Evolutionary conservation across 768 basidiomycete species (phyloP).

Genomic region (Scleroderma bovista): DNA sequence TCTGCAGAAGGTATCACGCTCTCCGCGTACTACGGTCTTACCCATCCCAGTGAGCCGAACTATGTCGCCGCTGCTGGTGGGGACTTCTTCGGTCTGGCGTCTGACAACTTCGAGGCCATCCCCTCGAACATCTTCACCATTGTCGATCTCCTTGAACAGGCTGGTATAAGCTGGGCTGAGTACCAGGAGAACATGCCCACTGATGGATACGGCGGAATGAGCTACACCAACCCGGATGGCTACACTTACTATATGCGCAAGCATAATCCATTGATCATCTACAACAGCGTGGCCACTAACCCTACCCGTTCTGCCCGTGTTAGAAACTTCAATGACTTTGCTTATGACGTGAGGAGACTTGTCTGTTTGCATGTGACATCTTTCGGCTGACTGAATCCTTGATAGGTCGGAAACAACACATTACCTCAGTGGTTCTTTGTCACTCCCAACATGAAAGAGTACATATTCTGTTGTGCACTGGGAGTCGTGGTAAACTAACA

Average conservation of each 20-base stretch:
- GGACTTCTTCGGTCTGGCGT: conserved; percentile 44
- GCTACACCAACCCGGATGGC: conserved; percentile 21
- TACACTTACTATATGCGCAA: conserved; percentile 51
- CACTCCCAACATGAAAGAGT: conserved; percentile 48
- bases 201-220: conserved; percentile 41
- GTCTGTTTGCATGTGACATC: too few relatives aligned
- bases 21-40: conserved; percentile 41
- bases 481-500: neutral
- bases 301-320: conserved; percentile 36
- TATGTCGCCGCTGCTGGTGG: conserved; percentile 45
- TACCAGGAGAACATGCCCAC: conserved; percentile 55
- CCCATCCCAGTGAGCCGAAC: conserved; percentile 60
- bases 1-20: conserved; percentile 46
- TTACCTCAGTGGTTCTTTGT: conserved; percentile 57
- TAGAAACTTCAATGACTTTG: conserved; percentile 59
- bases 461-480: conserved; percentile 1
- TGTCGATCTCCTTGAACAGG: conserved; percentile 53
- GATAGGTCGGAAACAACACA: conserved; percentile 31
- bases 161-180: conserved; percentile 52
- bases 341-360: conserved; percentile 36
- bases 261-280: conserved; percentile 49
- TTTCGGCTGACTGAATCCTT: neutral
- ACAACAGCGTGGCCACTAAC: conserved; percentile 42
- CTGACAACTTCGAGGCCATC: conserved; percentile 33
- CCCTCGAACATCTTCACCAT: conserved; percentile 49